A percentile compares a stretch with the other conserved stretches of the same genome.
Evolutionary conservation across 371 early-diverging fungal genomes (phyloP).

Genomic region (Umbelopsis sp.): DNA sequence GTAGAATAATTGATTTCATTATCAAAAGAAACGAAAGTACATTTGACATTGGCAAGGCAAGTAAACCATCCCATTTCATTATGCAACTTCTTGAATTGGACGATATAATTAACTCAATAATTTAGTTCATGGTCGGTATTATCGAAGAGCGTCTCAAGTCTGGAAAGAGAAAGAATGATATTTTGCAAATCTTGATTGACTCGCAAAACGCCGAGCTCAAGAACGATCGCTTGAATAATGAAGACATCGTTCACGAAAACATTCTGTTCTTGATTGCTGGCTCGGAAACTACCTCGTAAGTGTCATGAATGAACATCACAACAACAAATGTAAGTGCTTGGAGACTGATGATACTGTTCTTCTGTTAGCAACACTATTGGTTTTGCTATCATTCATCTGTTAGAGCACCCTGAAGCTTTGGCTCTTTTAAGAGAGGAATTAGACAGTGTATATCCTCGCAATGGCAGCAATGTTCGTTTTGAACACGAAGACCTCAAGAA

Average conservation of each 20-base stretch:
- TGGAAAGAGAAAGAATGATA: conserved; percentile 18
- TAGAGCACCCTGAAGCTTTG: conserved; percentile 18
- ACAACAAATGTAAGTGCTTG: background rate
- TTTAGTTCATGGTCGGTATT: conserved; percentile 20
- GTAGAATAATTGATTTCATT: background rate
- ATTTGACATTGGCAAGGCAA: background rate
- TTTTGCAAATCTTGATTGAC: conserved; percentile 26
- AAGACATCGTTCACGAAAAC: conserved; percentile 20
- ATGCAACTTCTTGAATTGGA: background rate
- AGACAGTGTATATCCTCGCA: conserved; percentile 12
- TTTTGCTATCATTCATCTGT: conserved; percentile 22
- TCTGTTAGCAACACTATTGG: conserved; percentile 21
- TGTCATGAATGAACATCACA: background rate
- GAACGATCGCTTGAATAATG: conserved; percentile 20
- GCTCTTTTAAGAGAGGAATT: conserved; percentile 15
- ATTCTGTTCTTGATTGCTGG: conserved; percentile 24
- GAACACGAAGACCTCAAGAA: conserved; percentile 28
- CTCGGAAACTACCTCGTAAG: conserved; percentile 24
- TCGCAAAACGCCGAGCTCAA: conserved; percentile 18
- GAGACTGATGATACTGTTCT: background rate
- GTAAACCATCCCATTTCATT: background rate
- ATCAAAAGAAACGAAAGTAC: background rate
- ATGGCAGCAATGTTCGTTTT: conserved; percentile 6
- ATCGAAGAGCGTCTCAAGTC: conserved; percentile 19
- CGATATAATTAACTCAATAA: background rate